Percentiles rank a stretch among this genome's conserved stretches.
phyloP scores from a whole-genome alignment of 768 basidiomycete species.

The Tephrocybe sp. region DNA sequence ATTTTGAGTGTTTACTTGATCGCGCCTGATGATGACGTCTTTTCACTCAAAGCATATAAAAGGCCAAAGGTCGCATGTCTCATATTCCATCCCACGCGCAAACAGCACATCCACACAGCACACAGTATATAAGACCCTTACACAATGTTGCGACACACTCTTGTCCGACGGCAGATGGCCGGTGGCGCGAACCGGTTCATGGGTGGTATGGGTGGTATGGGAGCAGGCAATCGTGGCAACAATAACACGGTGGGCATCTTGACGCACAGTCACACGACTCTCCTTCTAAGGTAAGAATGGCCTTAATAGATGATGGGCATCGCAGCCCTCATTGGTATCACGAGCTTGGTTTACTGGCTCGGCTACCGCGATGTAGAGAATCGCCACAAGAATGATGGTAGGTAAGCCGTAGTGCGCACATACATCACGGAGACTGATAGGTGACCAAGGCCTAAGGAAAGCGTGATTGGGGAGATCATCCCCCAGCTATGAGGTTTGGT shows the following conservation, averaged over 20 bases:
- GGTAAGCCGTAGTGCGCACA: constrained; percentile 5
- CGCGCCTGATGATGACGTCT: constrained; percentile 17
- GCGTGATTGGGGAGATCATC: constrained; percentile 16
- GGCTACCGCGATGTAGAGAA: constrained; percentile 22
- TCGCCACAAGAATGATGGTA: constrained; percentile 21
- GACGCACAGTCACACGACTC: not conserved
- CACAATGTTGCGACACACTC: constrained; percentile 14
- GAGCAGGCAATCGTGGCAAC: constrained; percentile 15
- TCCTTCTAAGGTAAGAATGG: not conserved
- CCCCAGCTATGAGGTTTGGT: constrained; percentile 12
- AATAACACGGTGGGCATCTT: constrained; percentile 15
- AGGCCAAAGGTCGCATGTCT: not conserved
- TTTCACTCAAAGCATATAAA: constrained; percentile 9
- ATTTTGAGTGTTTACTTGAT: not conserved
- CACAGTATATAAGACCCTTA: not conserved
- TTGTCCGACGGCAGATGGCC: constrained; percentile 12
- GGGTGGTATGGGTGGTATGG: constrained; percentile 12
- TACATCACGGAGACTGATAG: constrained; percentile 5
- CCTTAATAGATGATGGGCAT: constrained; percentile 17
- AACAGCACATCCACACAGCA: not conserved
- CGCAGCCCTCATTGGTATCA: constrained; percentile 15
- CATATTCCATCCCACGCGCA: constrained; percentile 8
- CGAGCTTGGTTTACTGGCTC: constrained; percentile 18
- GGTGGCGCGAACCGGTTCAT: constrained; percentile 16
- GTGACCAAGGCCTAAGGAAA: constrained; percentile 11